phyloP scores from a whole-genome alignment of 2,329 filamentous ascomycete species.

The Aspergillus nomiae region DNA sequence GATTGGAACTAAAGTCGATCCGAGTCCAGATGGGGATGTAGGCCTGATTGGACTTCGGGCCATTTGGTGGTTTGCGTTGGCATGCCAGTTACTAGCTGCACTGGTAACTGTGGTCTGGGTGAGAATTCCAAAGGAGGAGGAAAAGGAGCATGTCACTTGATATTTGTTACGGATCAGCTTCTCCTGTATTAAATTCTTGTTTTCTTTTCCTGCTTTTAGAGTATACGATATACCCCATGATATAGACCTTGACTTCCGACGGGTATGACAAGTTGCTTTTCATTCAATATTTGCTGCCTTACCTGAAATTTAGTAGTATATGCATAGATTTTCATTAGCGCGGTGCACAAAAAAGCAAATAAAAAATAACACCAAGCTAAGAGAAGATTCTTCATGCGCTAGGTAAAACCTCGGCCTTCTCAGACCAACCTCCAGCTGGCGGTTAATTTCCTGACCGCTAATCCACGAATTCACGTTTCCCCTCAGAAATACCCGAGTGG shows the following conservation, averaged over 20 bases:
- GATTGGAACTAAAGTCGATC: slow-evolving; percentile 35
- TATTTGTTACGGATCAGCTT: neutral
- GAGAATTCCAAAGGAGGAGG: slow-evolving; percentile 45
- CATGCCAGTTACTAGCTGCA: slow-evolving; percentile 35
- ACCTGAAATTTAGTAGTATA: neutral
- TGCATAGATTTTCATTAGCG: neutral
- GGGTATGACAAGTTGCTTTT: neutral
- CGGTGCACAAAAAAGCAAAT: neutral
- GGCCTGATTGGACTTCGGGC: slow-evolving; percentile 39
- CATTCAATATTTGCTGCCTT: neutral
- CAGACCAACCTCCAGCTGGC: neutral
- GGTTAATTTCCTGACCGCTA: neutral
- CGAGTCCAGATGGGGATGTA: slow-evolving; percentile 24
- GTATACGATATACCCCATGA: neutral
- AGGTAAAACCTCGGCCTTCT: neutral
- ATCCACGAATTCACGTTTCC: neutral
- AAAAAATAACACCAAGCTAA: neutral
- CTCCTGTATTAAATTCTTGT: neutral
- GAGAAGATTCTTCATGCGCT: neutral
- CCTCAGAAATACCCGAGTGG: neutral
- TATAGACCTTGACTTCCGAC: neutral
- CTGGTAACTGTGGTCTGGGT: slow-evolving; percentile 43
- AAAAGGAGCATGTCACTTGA: slow-evolving; percentile 34
- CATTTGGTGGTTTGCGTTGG: slow-evolving; percentile 47
- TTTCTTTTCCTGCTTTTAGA: neutral